Percentiles rank a stretch among this genome's conserved stretches.
Evolutionary conservation across 257 asterid species (phyloP).

Genomic region (Plectranthus barbatus): DNA sequence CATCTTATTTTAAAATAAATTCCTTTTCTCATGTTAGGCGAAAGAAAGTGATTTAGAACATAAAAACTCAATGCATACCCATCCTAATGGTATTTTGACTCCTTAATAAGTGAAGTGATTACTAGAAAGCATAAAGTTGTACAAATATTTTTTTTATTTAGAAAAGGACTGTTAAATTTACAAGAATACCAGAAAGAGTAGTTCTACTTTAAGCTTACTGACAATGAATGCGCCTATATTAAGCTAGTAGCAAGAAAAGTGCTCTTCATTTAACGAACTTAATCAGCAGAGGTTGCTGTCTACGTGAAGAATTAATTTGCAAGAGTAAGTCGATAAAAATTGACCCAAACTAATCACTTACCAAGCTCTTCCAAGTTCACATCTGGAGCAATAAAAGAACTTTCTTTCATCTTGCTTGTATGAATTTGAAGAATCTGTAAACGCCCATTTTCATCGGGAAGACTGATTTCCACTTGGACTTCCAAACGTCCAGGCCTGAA

Average conservation of each 20-base stretch:
- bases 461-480: slow-evolving; percentile 98
- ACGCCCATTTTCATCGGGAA: slow-evolving; percentile 99
- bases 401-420: slow-evolving; percentile 93
- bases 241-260: neutral
- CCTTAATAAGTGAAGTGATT: no score
- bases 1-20: no score
- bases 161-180: no score
- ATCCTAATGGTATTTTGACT: no score
- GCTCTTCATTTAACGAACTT: slow-evolving; percentile 1
- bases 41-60: no score
- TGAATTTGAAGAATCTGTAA: slow-evolving; percentile 95
- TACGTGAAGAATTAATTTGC: neutral
- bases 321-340: neutral
- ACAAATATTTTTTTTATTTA: no score
- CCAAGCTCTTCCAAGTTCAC: slow-evolving; percentile 91
- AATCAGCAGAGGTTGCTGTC: neutral
- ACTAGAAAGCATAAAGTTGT: no score
- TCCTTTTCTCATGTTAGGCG: no score
- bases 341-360: slow-evolving; percentile 26
- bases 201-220: no score
- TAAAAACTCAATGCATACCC: no score
- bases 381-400: slow-evolving; percentile 91
- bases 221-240: no score
- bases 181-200: no score
- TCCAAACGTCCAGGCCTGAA: slow-evolving; percentile 97